Evolutionary conservation across 306 rosid genomes (phyloP).

Genomic region (Arachis stenosperma): DNA sequence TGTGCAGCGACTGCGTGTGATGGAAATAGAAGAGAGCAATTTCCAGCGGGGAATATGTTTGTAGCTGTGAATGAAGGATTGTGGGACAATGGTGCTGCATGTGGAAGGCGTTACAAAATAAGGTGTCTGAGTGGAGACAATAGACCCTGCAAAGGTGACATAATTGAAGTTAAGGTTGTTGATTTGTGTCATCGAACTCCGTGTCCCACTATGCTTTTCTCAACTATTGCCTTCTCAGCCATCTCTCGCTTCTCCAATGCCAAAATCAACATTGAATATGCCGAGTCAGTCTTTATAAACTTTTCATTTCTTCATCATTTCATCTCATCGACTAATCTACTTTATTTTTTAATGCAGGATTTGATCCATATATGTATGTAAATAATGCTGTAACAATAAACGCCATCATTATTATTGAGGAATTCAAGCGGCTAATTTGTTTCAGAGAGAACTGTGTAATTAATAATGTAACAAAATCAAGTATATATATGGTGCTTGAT

Average conservation of each 20-base stretch:
- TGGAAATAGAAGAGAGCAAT: constrained; percentile 48
- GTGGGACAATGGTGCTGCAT: constrained; percentile 83
- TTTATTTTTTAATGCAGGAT: constrained; percentile 37
- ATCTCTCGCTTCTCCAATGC: constrained; percentile 50
- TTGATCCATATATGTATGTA: background rate
- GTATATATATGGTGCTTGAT: background rate
- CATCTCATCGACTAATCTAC: background rate
- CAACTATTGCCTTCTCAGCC: constrained; percentile 57
- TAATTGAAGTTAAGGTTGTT: constrained; percentile 66
- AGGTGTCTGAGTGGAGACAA: constrained; percentile 68
- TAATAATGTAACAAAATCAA: constrained; percentile 1
- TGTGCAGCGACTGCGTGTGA: constrained; percentile 60
- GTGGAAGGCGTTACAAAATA: constrained; percentile 72
- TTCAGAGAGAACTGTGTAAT: background rate
- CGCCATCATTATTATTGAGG: background rate
- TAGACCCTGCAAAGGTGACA: constrained; percentile 65
- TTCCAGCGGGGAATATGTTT: constrained; percentile 56
- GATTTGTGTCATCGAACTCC: constrained; percentile 51
- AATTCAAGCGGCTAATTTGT: background rate
- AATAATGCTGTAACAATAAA: background rate
- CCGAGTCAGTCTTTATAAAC: constrained; percentile 42
- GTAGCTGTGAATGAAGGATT: constrained; percentile 69
- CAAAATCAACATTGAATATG: constrained; percentile 64
- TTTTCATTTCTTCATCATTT: background rate
- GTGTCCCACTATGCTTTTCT: constrained; percentile 61